Evolutionary conservation across 805 yeast species (phyloP), one percentile per base, ranked within the genome.

Genomic region (Candida alai): DNA sequence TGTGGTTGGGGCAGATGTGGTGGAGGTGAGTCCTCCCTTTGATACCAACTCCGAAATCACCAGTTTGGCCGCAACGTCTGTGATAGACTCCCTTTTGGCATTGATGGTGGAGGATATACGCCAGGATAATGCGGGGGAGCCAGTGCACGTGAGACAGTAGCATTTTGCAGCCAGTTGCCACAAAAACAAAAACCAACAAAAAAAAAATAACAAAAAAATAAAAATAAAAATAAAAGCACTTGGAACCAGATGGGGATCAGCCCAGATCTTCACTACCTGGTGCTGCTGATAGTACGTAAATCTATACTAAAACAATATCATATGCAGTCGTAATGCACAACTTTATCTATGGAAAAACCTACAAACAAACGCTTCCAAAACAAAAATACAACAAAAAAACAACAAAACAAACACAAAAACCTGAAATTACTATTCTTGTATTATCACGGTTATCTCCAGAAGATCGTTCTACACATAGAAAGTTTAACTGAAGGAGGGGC

Each of bases 11-110:
- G 56, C 47, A 5, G 60, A 54, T 39, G 52, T 54, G 3, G 60
- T 54, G 11, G 60, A 54, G 34, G 60, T 54, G 7, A 45, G 56
- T 33, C 60, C 60, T 4, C 57, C 58, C 10, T 54, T 37, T 30
- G 60, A 54, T 32, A 39, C 51, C 7, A 48, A 40, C 25, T 46
- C 54, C n/a, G 58, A 51, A 36, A 44, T 52, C 32, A 54, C 60
- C 2, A 44, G 52, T 29, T 45, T 53, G 24, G 51, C 54, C 4
- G 60, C 60, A 3, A 49, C 56, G 4, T 45, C 48, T 22, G 51
- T 54, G 1, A 47, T 54, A 2, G 56, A 51, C 30, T 40, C 49
- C 3, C 42, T 46, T 20, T 40, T 53, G 18, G 48, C 48, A n/a
- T 38, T 53, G 23, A 53, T 53, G 58, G 38, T 51, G 20, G n/a